A percentile compares a stretch with the other conserved stretches of the same genome.
These are phyloP conservation scores for Lophium mytilinum DNA, from an alignment of 495 filamentous ascomycete genomes.

Conservation along the genomic window DNA sequence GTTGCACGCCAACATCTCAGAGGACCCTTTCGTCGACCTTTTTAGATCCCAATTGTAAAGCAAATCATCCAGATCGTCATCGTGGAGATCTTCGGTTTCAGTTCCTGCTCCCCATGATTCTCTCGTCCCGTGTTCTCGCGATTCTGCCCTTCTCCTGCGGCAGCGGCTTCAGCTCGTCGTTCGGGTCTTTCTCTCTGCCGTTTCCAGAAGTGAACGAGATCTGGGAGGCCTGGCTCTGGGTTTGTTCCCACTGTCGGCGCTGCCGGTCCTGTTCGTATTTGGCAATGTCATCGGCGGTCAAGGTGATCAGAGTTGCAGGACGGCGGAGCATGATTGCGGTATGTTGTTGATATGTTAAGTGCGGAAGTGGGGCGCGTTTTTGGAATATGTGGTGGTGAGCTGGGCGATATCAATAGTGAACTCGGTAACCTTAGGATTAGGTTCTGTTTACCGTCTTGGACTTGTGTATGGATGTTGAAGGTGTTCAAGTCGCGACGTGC, in stretches of 20 bases:
- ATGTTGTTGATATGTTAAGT: neutral
- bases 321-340: constrained; percentile 19
- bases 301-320: constrained; percentile 19
- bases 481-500: no score
- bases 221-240: neutral
- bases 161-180: constrained; percentile 50
- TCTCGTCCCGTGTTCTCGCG: constrained; percentile 43
- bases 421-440: no score
- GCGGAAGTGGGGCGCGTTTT: no score
- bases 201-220: neutral
- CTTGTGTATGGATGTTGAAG: no score
- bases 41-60: no score
- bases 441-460: no score
- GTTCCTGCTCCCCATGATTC: constrained; percentile 26
- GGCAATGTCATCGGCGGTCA: constrained; percentile 21
- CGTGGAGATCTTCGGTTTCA: neutral
- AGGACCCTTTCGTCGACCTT: no score
- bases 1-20: no score
- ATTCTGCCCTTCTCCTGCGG: constrained; percentile 46
- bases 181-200: constrained; percentile 38
- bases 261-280: constrained; percentile 15
- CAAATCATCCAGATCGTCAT: no score
- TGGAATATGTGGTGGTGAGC: no score
- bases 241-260: constrained; percentile 6
- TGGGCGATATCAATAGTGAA: no score